Evolutionary conservation across 2,329 filamentous ascomycete genomes (phyloP).

Genomic region (Cryphonectria nitschkei): DNA sequence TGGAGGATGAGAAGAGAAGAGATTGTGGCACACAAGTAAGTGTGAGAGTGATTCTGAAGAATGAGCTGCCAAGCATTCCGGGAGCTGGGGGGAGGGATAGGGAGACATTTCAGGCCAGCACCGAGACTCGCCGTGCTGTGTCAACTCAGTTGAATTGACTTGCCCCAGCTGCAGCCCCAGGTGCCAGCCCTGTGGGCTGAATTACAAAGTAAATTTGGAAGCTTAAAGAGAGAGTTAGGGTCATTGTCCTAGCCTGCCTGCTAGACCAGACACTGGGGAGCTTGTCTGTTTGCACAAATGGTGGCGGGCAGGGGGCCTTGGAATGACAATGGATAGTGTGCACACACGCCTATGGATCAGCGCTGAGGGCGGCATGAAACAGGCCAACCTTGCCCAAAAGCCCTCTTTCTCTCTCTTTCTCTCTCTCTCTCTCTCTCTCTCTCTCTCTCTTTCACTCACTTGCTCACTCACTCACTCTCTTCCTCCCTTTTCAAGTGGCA

Average conservation of each 20-base stretch:
- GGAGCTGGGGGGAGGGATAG: neutral
- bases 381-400: conserved; percentile 6
- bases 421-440: neutral
- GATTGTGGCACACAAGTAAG: neutral
- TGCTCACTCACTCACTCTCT: neutral
- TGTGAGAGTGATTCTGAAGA: neutral
- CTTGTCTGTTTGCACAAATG: neutral
- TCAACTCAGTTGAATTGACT: too few relatives aligned
- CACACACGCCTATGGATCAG: neutral
- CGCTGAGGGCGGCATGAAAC: conserved; percentile 16
- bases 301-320: conserved; percentile 2
- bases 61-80: neutral
- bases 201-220: neutral
- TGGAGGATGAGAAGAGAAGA: neutral
- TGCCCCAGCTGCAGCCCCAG: neutral
- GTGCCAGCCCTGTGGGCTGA: neutral
- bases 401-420: neutral
- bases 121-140: neutral
- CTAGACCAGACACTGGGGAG: neutral
- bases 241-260: neutral
- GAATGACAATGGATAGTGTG: conserved; percentile 2
- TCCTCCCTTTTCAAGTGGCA: neutral
- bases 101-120: neutral
- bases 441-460: neutral
- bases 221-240: neutral